These are phyloP conservation scores for Osmanthus fragrans DNA, from an alignment of 257 asterid genomes.

Conservation along the genomic window DNA sequence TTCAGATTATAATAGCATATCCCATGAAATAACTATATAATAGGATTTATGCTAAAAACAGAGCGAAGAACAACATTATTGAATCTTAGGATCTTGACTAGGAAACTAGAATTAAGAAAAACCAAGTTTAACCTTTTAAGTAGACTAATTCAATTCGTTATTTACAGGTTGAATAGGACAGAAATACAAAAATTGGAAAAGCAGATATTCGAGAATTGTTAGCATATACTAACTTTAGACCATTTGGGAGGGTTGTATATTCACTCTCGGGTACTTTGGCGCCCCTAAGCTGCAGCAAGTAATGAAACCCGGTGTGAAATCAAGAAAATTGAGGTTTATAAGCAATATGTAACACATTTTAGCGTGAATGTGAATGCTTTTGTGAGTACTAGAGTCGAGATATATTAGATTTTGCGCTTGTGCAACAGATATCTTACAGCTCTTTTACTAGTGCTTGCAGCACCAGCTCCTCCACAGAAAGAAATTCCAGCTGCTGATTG, in stretches of 20 bases:
- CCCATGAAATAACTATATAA: too few species aligned
- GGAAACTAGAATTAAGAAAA: neutral
- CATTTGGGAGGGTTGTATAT: constrained; percentile 74
- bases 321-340: constrained; percentile 4
- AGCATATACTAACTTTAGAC: constrained; percentile 72
- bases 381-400: neutral
- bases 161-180: constrained; percentile 1
- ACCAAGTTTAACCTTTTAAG: neutral
- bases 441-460: constrained; percentile 92
- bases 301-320: constrained; percentile 21
- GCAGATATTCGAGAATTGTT: neutral
- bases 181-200: neutral
- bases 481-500: constrained; percentile 68
- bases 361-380: neutral
- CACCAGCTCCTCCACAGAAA: constrained; percentile 63
- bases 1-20: neutral
- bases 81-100: neutral
- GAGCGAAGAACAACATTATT: neutral
- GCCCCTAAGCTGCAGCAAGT: constrained; percentile 78
- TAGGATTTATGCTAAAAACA: too few species aligned
- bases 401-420: neutral
- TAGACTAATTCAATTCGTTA: neutral
- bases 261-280: constrained; percentile 92
- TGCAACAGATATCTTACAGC: constrained; percentile 60
- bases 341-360: neutral